These are phyloP conservation scores for Pisolithus orientalis DNA, from an alignment of 768 basidiomycete species.

Conservation along the genomic window DNA sequence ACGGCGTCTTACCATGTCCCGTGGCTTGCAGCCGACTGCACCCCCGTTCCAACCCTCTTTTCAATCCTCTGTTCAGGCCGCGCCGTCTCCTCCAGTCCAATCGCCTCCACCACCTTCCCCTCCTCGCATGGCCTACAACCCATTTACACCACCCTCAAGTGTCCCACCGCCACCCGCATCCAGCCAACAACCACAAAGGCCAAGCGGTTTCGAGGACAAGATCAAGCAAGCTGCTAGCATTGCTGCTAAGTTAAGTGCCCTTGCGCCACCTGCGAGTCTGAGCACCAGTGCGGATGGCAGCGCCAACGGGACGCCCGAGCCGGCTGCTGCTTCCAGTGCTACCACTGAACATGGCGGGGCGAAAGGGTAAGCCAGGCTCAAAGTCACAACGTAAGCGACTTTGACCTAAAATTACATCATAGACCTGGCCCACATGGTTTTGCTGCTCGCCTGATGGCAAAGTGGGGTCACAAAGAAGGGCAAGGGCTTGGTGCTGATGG, in stretches of 20 bases:
- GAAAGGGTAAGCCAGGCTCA: neutral
- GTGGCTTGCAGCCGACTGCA: conserved; percentile 25
- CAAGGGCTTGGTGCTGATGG: conserved; percentile 85
- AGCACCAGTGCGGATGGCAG: conserved; percentile 10
- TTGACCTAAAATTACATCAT: neutral
- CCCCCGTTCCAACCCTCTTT: conserved; percentile 23
- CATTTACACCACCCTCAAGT: conserved; percentile 58
- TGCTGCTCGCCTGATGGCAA: conserved; percentile 86
- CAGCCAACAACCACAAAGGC: conserved; percentile 33
- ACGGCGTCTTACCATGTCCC: conserved; percentile 54
- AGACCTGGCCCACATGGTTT: conserved; percentile 67
- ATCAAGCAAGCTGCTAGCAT: conserved; percentile 77
- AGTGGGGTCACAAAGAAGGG: conserved; percentile 94
- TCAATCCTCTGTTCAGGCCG: neutral
- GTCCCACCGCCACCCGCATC: conserved; percentile 60
- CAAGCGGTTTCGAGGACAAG: conserved; percentile 52
- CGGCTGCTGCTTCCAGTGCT: conserved; percentile 28
- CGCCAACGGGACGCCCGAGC: conserved; percentile 12
- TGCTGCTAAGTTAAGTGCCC: conserved; percentile 64
- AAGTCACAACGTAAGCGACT: neutral
- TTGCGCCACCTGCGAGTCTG: conserved; percentile 31
- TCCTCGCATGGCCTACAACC: conserved; percentile 58
- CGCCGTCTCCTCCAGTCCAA: conserved; percentile 17
- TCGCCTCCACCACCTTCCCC: conserved; percentile 36
- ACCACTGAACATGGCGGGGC: conserved; percentile 16